These are phyloP conservation scores for Amoebophrya sp. DNA, from an alignment of 169 alveolate species.

Conservation along the genomic window DNA sequence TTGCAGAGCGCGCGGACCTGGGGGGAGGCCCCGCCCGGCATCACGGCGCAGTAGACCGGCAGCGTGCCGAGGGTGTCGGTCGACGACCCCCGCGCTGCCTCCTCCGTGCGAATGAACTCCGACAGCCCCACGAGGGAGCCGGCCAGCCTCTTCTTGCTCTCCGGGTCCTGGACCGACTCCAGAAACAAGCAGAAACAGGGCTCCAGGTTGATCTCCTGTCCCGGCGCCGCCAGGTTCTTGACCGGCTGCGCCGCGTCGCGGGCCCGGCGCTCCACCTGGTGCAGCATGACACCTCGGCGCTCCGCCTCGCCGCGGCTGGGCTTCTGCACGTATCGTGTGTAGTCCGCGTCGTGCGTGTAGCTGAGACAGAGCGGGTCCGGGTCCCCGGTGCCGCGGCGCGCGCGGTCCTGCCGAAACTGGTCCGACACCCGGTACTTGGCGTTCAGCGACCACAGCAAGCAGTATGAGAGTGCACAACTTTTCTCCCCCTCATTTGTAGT, in stretches of 20 bases:
- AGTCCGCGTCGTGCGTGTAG: conserved; percentile 47
- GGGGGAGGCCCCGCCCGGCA: neutral
- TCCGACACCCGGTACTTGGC: neutral
- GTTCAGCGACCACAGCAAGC: neutral
- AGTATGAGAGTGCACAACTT: too few species aligned
- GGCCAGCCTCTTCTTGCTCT: neutral
- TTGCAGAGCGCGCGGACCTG: neutral
- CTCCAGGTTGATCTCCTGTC: neutral
- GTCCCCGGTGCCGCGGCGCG: conserved; percentile 34
- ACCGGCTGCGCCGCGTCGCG: conserved; percentile 20
- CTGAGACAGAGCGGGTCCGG: conserved; percentile 39
- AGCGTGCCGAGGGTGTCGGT: neutral
- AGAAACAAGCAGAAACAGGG: neutral
- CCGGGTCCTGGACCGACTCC: neutral
- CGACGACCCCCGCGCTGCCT: neutral
- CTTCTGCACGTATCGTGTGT: neutral
- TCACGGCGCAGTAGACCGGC: neutral
- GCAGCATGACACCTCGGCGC: neutral
- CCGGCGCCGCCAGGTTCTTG: neutral
- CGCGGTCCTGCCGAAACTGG: neutral
- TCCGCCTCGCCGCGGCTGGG: neutral
- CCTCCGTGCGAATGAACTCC: neutral
- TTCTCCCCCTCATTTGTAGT: too few species aligned
- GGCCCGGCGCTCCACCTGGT: neutral
- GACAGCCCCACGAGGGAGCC: neutral